Percentiles rank a stretch among this genome's conserved stretches.
Conservation (phyloP, 345 rosid species). For the Aquilaria sinensis region DNA sequence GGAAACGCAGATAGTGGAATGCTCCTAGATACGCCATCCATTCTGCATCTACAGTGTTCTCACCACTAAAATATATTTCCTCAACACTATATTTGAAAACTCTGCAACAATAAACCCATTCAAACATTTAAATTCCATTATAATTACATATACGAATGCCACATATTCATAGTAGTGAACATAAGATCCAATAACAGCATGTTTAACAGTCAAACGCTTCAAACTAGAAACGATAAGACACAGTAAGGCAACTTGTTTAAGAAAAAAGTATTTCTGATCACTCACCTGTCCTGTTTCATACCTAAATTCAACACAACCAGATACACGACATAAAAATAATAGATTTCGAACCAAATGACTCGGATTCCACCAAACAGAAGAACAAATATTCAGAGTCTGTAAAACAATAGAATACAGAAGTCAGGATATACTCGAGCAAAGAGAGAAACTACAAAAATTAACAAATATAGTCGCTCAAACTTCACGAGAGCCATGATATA, state of each 20-base stretch:
- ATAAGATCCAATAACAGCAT: not conserved
- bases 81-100: conserved; percentile 68
- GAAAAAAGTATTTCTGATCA: too few relatives aligned
- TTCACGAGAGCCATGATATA: too few relatives aligned
- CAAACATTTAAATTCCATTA: too few relatives aligned
- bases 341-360: not conserved
- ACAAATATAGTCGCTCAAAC: too few relatives aligned
- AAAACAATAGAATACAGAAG: too few relatives aligned
- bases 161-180: not conserved
- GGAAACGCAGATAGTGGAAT: conserved; percentile 43
- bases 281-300: too few relatives aligned
- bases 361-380: too few relatives aligned
- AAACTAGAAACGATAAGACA: not conserved
- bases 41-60: conserved; percentile 70
- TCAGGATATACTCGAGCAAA: too few relatives aligned
- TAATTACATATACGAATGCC: too few relatives aligned
- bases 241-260: too few relatives aligned
- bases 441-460: too few relatives aligned
- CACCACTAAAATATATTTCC: conserved; percentile 59
- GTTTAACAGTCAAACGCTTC: not conserved
- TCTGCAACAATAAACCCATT: conserved; percentile 25
- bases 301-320: not conserved
- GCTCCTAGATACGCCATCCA: conserved; percentile 94
- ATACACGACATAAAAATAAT: not conserved
- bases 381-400: too few relatives aligned